Conservation (phyloP, 805 yeast species). For the Candida vartiovaarae region DNA sequence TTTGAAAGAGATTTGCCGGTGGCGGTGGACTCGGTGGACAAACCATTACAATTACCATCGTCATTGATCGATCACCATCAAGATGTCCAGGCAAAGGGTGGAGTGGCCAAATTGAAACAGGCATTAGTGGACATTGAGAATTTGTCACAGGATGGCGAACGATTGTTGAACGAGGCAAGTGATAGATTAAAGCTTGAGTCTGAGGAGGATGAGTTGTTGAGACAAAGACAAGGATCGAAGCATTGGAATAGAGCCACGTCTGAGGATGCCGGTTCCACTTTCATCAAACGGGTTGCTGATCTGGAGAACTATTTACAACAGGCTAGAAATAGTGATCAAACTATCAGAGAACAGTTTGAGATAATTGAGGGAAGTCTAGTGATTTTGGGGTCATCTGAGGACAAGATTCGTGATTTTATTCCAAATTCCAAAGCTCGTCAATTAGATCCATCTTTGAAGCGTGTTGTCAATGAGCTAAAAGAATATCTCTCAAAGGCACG, state of each 20-base stretch:
- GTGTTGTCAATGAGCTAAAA: conserved; percentile 29
- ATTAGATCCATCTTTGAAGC: conserved; percentile 29
- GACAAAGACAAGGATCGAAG: conserved; percentile 43
- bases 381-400: conserved; percentile 33
- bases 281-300: conserved; percentile 34
- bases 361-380: conserved; percentile 41
- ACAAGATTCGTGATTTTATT: conserved; percentile 21
- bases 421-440: conserved; percentile 26
- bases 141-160: conserved; percentile 34
- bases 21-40: conserved; percentile 51
- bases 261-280: conserved; percentile 33
- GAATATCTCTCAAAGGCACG: conserved; percentile 24
- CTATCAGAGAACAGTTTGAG: conserved; percentile 38
- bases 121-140: conserved; percentile 39
- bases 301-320: conserved; percentile 43
- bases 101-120: conserved; percentile 34
- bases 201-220: conserved; percentile 46
- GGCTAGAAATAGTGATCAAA: conserved; percentile 57
- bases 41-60: conserved; percentile 48
- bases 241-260: conserved; percentile 51
- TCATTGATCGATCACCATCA: conserved; percentile 49
- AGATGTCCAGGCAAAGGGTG: conserved; percentile 47
- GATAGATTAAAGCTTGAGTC: conserved; percentile 43
- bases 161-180: conserved; percentile 38
- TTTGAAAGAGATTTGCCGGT: conserved; percentile 51